A percentile compares a stretch with the other conserved stretches of the same genome.
phyloP scores from a whole-genome alignment of 2,329 filamentous ascomycete species.

The Bisporella sp. region DNA sequence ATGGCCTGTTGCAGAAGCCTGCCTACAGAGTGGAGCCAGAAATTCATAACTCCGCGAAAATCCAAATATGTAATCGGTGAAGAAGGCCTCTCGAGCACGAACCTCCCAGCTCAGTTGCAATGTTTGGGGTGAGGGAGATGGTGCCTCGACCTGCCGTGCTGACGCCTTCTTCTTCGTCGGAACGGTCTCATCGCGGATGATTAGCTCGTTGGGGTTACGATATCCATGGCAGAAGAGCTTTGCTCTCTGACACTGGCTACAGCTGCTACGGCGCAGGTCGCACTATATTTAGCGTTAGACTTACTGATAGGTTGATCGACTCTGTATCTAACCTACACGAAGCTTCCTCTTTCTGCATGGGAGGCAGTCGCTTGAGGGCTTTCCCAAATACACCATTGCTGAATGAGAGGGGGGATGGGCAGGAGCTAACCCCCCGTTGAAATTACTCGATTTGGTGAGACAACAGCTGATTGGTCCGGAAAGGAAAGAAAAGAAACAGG shows the following conservation, averaged over 20 bases:
- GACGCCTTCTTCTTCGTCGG: not conserved
- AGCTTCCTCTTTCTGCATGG: too few species aligned
- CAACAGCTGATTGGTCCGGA: too few species aligned
- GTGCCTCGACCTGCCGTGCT: not conserved
- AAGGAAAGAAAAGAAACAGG: too few species aligned
- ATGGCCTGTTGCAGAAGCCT: not conserved
- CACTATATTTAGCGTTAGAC: too few species aligned
- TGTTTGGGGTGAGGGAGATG: not conserved
- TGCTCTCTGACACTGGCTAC: constrained; percentile 7
- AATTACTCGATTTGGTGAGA: too few species aligned
- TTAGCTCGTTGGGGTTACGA: constrained; percentile 5
- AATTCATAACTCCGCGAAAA: constrained; percentile 3
- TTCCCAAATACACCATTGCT: too few species aligned
- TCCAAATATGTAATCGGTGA: constrained; percentile 5
- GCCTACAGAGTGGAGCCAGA: constrained; percentile 1
- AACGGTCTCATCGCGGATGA: constrained; percentile 7
- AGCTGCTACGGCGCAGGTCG: too few species aligned
- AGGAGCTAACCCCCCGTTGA: too few species aligned
- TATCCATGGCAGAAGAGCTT: constrained; percentile 7
- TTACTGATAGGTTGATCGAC: too few species aligned
- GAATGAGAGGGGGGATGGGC: too few species aligned
- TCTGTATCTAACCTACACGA: too few species aligned
- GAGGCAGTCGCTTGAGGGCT: too few species aligned
- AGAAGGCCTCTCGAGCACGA: constrained; percentile 7
- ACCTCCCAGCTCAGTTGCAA: constrained; percentile 5